phyloP scores from a whole-genome alignment of 768 basidiomycete species.

The Crepidotus variabilis region DNA sequence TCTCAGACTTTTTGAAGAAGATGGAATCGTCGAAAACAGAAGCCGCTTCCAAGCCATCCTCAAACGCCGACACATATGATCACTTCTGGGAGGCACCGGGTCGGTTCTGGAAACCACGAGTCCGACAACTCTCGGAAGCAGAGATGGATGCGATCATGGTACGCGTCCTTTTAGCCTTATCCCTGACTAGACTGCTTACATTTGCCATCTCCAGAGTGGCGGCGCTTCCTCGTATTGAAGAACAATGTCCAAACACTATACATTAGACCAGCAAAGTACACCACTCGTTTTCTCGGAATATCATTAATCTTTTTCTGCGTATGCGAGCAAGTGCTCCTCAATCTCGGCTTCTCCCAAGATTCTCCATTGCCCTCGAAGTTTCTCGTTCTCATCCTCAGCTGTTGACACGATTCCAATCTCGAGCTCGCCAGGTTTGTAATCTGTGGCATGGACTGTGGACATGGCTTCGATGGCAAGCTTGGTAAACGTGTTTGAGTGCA shows the following conservation, averaged over 20 bases:
- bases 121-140: constrained; percentile 42
- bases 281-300: constrained; percentile 8
- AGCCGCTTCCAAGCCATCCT: constrained; percentile 9
- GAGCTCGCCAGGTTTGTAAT: constrained; percentile 93
- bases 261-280: constrained; percentile 10
- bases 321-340: constrained; percentile 76
- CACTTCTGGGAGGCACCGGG: constrained; percentile 70
- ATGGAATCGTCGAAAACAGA: constrained; percentile 23
- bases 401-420: constrained; percentile 92
- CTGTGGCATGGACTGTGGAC: constrained; percentile 91
- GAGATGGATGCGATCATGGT: constrained; percentile 72
- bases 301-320: constrained; percentile 81
- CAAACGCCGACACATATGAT: constrained; percentile 22
- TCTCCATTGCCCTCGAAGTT: constrained; percentile 75
- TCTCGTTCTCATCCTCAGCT: constrained; percentile 65
- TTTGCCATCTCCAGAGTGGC: constrained; percentile 46
- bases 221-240: constrained; percentile 61
- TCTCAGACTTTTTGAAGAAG: constrained; percentile 40
- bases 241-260: not conserved
- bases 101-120: constrained; percentile 50
- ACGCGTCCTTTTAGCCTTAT: constrained; percentile 18
- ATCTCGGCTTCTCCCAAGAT: constrained; percentile 76
- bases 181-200: constrained; percentile 2
- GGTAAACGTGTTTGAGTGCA: not conserved
- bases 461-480: constrained; percentile 94